A percentile compares a stretch with the other conserved stretches of the same genome.
Conservation (phyloP, 208 protist species). For the Crithidia bombi region DNA sequence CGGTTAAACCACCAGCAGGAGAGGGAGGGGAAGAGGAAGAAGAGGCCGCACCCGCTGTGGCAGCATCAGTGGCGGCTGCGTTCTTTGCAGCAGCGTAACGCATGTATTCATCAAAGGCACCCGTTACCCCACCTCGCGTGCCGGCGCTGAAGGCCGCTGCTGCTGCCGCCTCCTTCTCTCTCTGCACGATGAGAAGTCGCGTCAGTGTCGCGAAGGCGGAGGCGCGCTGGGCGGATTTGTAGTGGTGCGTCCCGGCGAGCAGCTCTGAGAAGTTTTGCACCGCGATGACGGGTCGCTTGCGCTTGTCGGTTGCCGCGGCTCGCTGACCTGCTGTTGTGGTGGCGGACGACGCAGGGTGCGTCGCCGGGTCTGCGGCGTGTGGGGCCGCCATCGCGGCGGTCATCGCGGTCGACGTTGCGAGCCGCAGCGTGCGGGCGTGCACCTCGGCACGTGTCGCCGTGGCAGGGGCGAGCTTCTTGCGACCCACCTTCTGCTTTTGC, state of each 20-base stretch:
- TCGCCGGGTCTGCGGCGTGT: constrained; percentile 8
- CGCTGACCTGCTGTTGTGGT: constrained; percentile 18
- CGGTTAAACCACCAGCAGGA: not conserved
- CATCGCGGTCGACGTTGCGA: constrained; percentile 60
- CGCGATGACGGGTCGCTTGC: constrained; percentile 20
- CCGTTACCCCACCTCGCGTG: not conserved
- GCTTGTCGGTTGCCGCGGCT: not conserved
- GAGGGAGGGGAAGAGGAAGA: not conserved
- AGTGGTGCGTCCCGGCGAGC: constrained; percentile 58
- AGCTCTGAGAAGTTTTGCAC: constrained; percentile 56
- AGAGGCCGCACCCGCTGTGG: not conserved
- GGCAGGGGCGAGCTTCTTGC: constrained; percentile 82
- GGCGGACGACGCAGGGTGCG: constrained; percentile 15
- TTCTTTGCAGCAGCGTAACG: constrained; percentile 10
- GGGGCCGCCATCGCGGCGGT: constrained; percentile 23
- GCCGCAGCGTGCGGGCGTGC: constrained; percentile 75
- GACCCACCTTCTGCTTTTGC: constrained; percentile 78
- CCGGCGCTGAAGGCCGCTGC: constrained; percentile 2
- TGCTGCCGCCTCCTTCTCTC: constrained; percentile 19
- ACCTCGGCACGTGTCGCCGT: constrained; percentile 83
- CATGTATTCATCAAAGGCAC: constrained; percentile 33
- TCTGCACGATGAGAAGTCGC: constrained; percentile 36
- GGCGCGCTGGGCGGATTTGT: constrained; percentile 61
- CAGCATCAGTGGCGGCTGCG: not conserved
- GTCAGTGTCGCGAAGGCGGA: constrained; percentile 64